Evolutionary conservation across 148 eudicot genomes (phyloP).

Genomic region (Vaccinium darrowii): DNA sequence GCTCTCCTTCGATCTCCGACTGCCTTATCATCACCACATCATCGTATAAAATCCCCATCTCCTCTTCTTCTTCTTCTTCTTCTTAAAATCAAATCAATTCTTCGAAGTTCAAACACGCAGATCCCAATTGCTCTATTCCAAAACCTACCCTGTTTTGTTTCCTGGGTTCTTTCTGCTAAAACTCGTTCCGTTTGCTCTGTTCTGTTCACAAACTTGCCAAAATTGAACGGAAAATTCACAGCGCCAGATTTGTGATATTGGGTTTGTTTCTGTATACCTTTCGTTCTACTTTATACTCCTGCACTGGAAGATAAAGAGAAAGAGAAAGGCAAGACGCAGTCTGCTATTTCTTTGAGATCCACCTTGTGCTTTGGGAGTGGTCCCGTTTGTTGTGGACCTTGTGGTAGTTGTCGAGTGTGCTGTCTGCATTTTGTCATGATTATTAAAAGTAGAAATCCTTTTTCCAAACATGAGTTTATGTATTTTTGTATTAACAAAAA

Average conservation of each 20-base stretch:
- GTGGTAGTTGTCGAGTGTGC: neutral
- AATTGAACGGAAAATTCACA: neutral
- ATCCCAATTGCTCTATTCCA: neutral
- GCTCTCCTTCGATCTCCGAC: conserved; percentile 67
- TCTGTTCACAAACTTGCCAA: neutral
- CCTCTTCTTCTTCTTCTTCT: conserved; percentile 16
- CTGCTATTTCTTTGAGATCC: neutral
- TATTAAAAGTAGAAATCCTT: too few relatives aligned
- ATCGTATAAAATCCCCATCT: conserved; percentile 71
- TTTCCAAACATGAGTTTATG: too few relatives aligned
- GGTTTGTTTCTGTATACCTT: neutral
- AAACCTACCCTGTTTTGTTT: neutral
- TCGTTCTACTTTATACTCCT: too few relatives aligned
- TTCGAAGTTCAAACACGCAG: conserved; percentile 5
- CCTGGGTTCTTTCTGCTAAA: neutral
- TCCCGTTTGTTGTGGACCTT: neutral
- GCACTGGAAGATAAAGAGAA: neutral
- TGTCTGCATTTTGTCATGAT: neutral
- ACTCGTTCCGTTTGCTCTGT: neutral
- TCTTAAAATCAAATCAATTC: conserved; percentile 17
- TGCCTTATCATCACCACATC: conserved; percentile 64
- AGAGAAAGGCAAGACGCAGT: neutral
- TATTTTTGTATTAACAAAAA: too few relatives aligned
- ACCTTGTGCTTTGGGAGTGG: neutral
- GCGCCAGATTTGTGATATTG: neutral